These are phyloP conservation scores for Dictyostelium brefeldianum DNA, from an alignment of 78 protist species.

Conservation along the genomic window DNA sequence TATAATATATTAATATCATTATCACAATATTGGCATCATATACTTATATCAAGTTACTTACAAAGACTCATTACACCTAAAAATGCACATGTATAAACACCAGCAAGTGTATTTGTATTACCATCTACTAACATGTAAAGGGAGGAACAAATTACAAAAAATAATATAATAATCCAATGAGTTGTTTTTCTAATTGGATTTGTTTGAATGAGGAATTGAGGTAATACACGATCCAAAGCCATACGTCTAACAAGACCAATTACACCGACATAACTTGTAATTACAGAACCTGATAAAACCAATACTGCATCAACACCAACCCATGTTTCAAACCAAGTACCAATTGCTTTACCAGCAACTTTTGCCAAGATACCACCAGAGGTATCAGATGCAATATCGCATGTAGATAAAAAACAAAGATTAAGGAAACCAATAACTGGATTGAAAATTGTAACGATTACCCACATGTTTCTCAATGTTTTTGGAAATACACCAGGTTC, in stretches of 20 bases:
- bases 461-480: conserved; percentile 92
- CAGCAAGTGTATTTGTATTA: conserved; percentile 46
- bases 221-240: conserved; percentile 91
- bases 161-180: conserved; percentile 83
- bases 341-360: conserved; percentile 20
- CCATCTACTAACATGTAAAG: conserved; percentile 79
- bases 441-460: conserved; percentile 80
- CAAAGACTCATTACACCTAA: conserved; percentile 89
- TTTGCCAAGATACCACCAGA: conserved; percentile 34
- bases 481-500: conserved; percentile 90
- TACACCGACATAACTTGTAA: conserved; percentile 90
- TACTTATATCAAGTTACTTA: too few relatives aligned
- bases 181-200: conserved; percentile 84
- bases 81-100: conserved; percentile 91
- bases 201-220: conserved; percentile 79
- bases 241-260: conserved; percentile 90
- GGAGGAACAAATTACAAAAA: conserved; percentile 85
- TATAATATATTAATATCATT: too few relatives aligned
- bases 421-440: conserved; percentile 81
- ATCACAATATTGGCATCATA: too few relatives aligned
- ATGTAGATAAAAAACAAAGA: conserved; percentile 33
- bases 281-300: conserved; percentile 90
- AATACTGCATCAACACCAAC: conserved; percentile 86
- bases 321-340: conserved; percentile 78
- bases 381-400: conserved; percentile 19